Conservation (phyloP, 2,329 filamentous ascomycete genomes). For the Verticillium dahliae region DNA sequence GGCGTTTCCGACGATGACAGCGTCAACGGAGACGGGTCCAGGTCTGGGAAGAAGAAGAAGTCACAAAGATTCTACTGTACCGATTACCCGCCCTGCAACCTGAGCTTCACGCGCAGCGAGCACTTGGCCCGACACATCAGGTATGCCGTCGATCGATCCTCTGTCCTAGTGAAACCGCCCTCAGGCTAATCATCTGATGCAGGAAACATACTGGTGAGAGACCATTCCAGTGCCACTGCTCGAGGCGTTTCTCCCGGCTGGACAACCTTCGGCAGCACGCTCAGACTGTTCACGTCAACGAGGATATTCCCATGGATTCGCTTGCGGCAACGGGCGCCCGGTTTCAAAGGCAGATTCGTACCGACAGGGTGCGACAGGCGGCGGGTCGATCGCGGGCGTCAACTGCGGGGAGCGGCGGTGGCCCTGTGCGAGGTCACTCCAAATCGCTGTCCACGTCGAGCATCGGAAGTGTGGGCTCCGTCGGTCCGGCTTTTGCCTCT, state of each 20-base stretch:
- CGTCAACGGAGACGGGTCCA: constrained; percentile 56
- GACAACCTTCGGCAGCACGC: constrained; percentile 96
- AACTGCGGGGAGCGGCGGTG: constrained; percentile 66
- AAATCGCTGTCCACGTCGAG: constrained; percentile 84
- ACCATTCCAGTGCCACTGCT: constrained; percentile 94
- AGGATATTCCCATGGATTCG: constrained; percentile 91
- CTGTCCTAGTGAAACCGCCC: not conserved
- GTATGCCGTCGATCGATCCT: constrained; percentile 34
- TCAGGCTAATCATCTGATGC: constrained; percentile 1
- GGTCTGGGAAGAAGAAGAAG: constrained; percentile 89
- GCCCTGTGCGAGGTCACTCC: constrained; percentile 71
- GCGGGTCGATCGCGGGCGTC: constrained; percentile 68
- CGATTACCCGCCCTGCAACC: constrained; percentile 84
- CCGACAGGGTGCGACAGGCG: constrained; percentile 72
- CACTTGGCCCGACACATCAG: constrained; percentile 92
- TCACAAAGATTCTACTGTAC: constrained; percentile 94
- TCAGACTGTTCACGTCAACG: constrained; percentile 94
- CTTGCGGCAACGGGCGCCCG: constrained; percentile 86
- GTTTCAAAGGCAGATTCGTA: constrained; percentile 87
- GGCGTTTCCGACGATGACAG: constrained; percentile 59
- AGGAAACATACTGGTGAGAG: constrained; percentile 97
- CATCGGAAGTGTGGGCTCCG: constrained; percentile 67
- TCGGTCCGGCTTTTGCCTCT: constrained; percentile 59
- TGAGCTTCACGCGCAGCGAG: constrained; percentile 94
- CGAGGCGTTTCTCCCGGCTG: constrained; percentile 82